A percentile compares a stretch with the other conserved stretches of the same genome.
These are phyloP conservation scores for Trichoderma simmonsii DNA, from an alignment of 2,329 filamentous ascomycete genomes.

Conservation along the genomic window DNA sequence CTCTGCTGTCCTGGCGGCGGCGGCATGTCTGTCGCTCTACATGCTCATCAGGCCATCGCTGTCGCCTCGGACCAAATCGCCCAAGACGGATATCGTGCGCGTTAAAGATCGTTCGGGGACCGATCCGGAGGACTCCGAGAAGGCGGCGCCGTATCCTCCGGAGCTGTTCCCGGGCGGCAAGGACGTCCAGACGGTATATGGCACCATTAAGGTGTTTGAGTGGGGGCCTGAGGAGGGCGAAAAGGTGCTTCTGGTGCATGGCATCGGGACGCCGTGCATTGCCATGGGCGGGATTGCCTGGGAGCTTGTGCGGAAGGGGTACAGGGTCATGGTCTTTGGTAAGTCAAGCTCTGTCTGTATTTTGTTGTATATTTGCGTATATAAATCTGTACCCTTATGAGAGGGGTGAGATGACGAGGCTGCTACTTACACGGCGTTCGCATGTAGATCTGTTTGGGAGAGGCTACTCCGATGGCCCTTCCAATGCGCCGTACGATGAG, in stretches of 20 bases:
- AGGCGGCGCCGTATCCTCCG: conserved; percentile 59
- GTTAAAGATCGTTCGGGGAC: neutral
- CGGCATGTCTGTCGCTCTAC: conserved; percentile 36
- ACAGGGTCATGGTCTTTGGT: conserved; percentile 76
- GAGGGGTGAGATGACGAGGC: neutral
- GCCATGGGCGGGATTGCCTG: conserved; percentile 64
- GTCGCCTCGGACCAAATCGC: conserved; percentile 16
- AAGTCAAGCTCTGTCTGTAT: conserved; percentile 30
- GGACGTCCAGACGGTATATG: conserved; percentile 68
- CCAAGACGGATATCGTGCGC: conserved; percentile 5
- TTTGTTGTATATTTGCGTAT: neutral
- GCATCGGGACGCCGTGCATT: conserved; percentile 75
- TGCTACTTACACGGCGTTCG: neutral
- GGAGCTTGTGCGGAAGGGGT: conserved; percentile 62
- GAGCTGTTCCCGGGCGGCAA: conserved; percentile 66
- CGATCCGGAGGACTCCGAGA: neutral
- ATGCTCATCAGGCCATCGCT: conserved; percentile 30
- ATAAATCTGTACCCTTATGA: neutral
- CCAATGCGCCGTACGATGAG: conserved; percentile 56
- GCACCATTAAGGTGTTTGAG: conserved; percentile 71
- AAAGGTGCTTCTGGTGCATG: conserved; percentile 74
- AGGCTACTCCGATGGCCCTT: conserved; percentile 71
- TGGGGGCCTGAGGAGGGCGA: conserved; percentile 71
- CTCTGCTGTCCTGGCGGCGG: conserved; percentile 22
- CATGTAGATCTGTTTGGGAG: conserved; percentile 66